These are phyloP conservation scores for Lablab purpureus DNA, from an alignment of 306 rosid genomes.

Conservation along the genomic window DNA sequence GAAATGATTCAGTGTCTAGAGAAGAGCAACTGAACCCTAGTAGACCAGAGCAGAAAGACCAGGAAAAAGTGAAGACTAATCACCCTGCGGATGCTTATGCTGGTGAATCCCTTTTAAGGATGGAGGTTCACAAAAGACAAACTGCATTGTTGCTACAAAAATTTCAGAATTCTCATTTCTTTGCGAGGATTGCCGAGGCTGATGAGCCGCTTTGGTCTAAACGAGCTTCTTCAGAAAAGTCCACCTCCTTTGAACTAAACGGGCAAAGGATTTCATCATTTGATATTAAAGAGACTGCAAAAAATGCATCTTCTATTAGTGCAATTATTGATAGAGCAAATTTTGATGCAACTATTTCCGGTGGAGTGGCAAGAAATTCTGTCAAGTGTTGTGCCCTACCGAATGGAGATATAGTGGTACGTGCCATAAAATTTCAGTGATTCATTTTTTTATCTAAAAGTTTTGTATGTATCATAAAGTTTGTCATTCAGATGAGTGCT, in stretches of 20 bases:
- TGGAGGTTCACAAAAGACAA: constrained; percentile 87
- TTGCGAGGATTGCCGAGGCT: constrained; percentile 92
- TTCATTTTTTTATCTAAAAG: constrained; percentile 38
- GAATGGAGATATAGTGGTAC: constrained; percentile 97
- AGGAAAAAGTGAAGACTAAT: constrained; percentile 45
- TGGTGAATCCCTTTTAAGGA: constrained; percentile 86
- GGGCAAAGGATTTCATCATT: constrained; percentile 47
- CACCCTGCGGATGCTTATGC: constrained; percentile 57
- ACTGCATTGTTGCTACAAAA: constrained; percentile 76
- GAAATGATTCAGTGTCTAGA: constrained; percentile 48
- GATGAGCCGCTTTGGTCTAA: constrained; percentile 90
- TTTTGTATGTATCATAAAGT: constrained; percentile 27
- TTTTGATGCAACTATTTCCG: constrained; percentile 82
- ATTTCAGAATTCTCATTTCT: constrained; percentile 89
- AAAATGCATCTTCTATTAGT: constrained; percentile 55
- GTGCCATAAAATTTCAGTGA: constrained; percentile 56
- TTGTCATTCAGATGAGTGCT: neutral
- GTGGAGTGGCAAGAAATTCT: constrained; percentile 89
- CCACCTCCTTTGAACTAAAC: constrained; percentile 55
- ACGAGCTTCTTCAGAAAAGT: constrained; percentile 57
- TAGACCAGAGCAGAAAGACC: constrained; percentile 58
- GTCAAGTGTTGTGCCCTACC: constrained; percentile 89
- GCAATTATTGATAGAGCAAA: constrained; percentile 86
- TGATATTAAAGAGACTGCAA: constrained; percentile 57
- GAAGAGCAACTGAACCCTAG: constrained; percentile 54